These are phyloP conservation scores for Uncinocarpus reesii DNA, from an alignment of 2,329 filamentous ascomycete species.

Conservation along the genomic window DNA sequence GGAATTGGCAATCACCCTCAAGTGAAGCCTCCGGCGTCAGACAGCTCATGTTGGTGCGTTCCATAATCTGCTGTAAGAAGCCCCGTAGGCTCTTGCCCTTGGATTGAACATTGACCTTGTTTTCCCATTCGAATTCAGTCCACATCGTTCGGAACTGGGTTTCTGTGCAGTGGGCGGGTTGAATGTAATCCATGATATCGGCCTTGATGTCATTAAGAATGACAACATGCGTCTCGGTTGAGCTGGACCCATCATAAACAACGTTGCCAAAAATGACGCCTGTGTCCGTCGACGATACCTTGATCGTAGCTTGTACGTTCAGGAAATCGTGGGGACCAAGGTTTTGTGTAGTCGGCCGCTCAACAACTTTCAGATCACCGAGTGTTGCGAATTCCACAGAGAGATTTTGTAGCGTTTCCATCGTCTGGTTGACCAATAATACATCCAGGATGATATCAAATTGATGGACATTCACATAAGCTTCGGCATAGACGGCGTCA, in stretches of 20 bases:
- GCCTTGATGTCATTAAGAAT: constrained; percentile 97
- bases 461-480: constrained; percentile 96
- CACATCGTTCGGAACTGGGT: constrained; percentile 99
- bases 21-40: constrained; percentile 91
- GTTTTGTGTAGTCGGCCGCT: constrained; percentile 92
- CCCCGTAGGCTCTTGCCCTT: constrained; percentile 86
- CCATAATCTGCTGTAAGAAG: constrained; percentile 91
- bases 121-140: constrained; percentile 99
- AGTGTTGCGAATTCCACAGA: constrained; percentile 98
- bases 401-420: constrained; percentile 89
- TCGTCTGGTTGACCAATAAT: constrained; percentile 91
- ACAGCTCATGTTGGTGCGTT: constrained; percentile 97
- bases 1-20: constrained; percentile 94
- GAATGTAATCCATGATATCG: constrained; percentile 99
- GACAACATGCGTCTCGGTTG: constrained; percentile 88
- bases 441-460: constrained; percentile 98
- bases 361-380: constrained; percentile 94
- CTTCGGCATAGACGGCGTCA: constrained; percentile 95
- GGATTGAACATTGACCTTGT: constrained; percentile 99
- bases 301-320: constrained; percentile 97
- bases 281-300: constrained; percentile 94
- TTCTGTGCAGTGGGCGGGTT: constrained; percentile 90
- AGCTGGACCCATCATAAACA: constrained; percentile 87
- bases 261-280: constrained; percentile 99
- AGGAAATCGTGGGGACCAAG: constrained; percentile 91